A percentile compares a stretch with the other conserved stretches of the same genome.
Evolutionary conservation across 2,329 filamentous ascomycete species (phyloP).

Genomic region (Paecilomyces sp.): DNA sequence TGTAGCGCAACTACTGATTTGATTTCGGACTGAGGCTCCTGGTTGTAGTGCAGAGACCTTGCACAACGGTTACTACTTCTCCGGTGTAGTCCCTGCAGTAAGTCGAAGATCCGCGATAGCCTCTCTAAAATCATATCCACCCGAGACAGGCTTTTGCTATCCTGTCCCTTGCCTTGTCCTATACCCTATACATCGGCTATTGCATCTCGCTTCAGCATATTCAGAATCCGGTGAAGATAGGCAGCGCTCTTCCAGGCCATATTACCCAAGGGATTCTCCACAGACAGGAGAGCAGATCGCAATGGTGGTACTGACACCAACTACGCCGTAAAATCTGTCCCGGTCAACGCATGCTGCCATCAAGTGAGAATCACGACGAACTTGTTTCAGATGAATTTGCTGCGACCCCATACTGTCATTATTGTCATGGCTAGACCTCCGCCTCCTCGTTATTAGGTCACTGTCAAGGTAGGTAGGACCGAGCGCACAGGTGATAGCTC

Average conservation of each 20-base stretch:
- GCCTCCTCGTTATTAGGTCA: not conserved
- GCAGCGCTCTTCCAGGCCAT: not conserved
- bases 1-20: too few relatives aligned
- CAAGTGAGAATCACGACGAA: not conserved
- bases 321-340: not conserved
- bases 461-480: not conserved
- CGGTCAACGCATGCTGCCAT: not conserved
- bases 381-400: not conserved
- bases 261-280: not conserved
- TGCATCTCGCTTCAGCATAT: not conserved
- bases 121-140: not conserved
- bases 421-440: not conserved
- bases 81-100: not conserved
- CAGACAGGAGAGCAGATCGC: not conserved
- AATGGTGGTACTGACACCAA: not conserved
- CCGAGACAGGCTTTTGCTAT: not conserved
- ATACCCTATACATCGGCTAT: not conserved
- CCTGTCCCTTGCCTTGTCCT: not conserved
- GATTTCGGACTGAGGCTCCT: too few relatives aligned
- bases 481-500: not conserved
- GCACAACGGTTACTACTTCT: too few relatives aligned
- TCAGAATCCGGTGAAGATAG: not conserved
- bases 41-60: too few relatives aligned
- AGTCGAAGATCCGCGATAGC: not conserved
- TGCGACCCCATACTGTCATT: not conserved